These are phyloP conservation scores for Solanum paucissectum DNA, from an alignment of 257 asterid species.

Conservation along the genomic window DNA sequence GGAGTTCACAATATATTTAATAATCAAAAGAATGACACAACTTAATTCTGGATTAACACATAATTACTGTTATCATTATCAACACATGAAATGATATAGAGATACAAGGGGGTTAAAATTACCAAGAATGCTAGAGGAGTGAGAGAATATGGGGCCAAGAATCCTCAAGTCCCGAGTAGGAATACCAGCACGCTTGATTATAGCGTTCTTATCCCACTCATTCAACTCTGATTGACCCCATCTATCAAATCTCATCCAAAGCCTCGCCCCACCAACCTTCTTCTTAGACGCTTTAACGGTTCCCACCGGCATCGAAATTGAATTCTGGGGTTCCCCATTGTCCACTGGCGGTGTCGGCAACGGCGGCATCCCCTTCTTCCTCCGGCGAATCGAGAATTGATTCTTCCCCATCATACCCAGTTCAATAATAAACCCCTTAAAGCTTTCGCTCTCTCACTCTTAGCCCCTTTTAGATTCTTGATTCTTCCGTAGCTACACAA, in stretches of 20 bases:
- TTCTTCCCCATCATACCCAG: conserved; percentile 26
- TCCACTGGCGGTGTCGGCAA: conserved; percentile 22
- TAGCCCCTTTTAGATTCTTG: background rate
- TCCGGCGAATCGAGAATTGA: conserved; percentile 42
- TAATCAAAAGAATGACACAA: background rate
- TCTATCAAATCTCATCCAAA: conserved; percentile 96
- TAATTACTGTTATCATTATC: background rate
- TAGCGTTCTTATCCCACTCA: conserved; percentile 77
- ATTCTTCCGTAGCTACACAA: background rate
- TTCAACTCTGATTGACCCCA: conserved; percentile 80
- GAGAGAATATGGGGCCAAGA: conserved; percentile 94
- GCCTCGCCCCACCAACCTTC: conserved; percentile 70
- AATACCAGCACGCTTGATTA: conserved; percentile 66
- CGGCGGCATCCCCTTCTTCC: conserved; percentile 37
- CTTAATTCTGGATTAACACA: background rate
- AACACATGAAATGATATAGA: background rate
- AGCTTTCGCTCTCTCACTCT: background rate
- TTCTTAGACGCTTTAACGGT: conserved; percentile 35
- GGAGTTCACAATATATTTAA: background rate
- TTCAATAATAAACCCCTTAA: background rate
- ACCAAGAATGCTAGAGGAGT: conserved; percentile 94
- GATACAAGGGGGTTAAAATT: background rate
- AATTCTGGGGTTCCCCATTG: background rate
- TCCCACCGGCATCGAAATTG: background rate
- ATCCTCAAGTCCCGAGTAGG: conserved; percentile 95